A percentile compares a stretch with the other conserved stretches of the same genome.
Evolutionary conservation across 352 stramenopile species (phyloP).

Genomic region (Pythium monospermum): DNA sequence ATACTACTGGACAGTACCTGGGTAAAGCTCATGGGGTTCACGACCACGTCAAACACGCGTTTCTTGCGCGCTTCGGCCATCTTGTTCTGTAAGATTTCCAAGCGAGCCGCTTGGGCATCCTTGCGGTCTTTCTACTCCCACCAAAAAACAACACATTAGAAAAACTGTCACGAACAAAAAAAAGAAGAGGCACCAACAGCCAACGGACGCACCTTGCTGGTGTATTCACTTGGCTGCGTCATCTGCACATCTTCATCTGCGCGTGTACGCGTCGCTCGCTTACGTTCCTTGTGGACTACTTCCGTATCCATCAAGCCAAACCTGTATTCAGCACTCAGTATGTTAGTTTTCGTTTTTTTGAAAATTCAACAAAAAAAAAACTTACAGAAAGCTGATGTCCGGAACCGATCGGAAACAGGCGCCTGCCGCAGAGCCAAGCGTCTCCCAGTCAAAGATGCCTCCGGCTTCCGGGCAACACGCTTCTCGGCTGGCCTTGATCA

Average conservation of each 20-base stretch:
- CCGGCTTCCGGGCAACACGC: constrained; percentile 33
- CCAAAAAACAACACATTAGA: constrained; percentile 6
- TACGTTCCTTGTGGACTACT: constrained; percentile 66
- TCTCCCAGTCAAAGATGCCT: constrained; percentile 56
- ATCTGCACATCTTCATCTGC: constrained; percentile 50
- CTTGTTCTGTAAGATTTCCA: constrained; percentile 63
- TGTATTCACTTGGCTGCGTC: constrained; percentile 68
- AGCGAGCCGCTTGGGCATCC: constrained; percentile 65
- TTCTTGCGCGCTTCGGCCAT: constrained; percentile 36
- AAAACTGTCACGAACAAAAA: no score
- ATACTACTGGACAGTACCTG: constrained; percentile 32
- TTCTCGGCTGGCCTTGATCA: constrained; percentile 50
- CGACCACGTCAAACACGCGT: constrained; percentile 65
- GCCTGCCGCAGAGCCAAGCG: constrained; percentile 47
- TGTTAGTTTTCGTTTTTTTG: no score
- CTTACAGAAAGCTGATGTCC: constrained; percentile 66
- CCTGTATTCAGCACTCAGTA: constrained; percentile 16
- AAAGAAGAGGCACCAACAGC: no score
- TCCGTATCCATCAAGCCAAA: constrained; percentile 75
- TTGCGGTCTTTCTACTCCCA: constrained; percentile 64
- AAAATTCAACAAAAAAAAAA: constrained; percentile 5
- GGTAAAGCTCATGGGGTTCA: constrained; percentile 70
- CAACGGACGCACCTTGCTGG: constrained; percentile 66
- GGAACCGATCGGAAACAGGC: constrained; percentile 70
- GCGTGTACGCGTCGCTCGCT: constrained; percentile 33